phyloP scores from a whole-genome alignment of 768 basidiomycete genomes.

The Mycena filopes region DNA sequence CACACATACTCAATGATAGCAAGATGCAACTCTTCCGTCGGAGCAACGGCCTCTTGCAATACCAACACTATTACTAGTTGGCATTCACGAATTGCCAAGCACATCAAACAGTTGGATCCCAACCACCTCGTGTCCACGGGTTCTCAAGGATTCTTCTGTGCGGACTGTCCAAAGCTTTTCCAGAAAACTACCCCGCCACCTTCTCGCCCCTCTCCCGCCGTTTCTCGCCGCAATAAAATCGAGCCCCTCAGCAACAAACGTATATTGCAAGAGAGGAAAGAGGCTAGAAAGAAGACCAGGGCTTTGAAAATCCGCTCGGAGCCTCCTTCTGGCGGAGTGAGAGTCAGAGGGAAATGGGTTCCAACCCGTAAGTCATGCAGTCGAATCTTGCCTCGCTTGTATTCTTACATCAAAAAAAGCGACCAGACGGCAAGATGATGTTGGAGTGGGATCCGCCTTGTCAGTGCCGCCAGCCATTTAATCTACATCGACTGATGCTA shows the following conservation, averaged over 20 bases:
- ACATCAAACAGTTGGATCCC: constrained; percentile 60
- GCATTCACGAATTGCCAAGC: constrained; percentile 59
- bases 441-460: constrained; percentile 59
- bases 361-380: constrained; percentile 56
- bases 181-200: constrained; percentile 50
- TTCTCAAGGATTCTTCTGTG: constrained; percentile 69
- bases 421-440: constrained; percentile 58
- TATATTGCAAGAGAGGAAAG: constrained; percentile 61
- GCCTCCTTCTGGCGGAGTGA: constrained; percentile 50
- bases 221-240: constrained; percentile 42
- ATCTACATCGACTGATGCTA: neutral
- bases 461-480: neutral
- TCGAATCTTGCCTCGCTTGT: constrained; percentile 8
- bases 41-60: constrained; percentile 54
- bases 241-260: constrained; percentile 57
- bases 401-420: constrained; percentile 41
- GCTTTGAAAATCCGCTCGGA: constrained; percentile 47
- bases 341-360: constrained; percentile 70
- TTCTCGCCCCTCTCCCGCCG: constrained; percentile 52
- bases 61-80: constrained; percentile 66
- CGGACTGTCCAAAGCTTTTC: constrained; percentile 66
- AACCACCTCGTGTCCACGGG: constrained; percentile 76
- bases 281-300: constrained; percentile 57
- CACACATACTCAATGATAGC: constrained; percentile 12
- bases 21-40: constrained; percentile 69